Base-by-base conservation (phyloP, 1,284 basidiomycete genomes). In the Naganishia liquefaciens region DNA sequence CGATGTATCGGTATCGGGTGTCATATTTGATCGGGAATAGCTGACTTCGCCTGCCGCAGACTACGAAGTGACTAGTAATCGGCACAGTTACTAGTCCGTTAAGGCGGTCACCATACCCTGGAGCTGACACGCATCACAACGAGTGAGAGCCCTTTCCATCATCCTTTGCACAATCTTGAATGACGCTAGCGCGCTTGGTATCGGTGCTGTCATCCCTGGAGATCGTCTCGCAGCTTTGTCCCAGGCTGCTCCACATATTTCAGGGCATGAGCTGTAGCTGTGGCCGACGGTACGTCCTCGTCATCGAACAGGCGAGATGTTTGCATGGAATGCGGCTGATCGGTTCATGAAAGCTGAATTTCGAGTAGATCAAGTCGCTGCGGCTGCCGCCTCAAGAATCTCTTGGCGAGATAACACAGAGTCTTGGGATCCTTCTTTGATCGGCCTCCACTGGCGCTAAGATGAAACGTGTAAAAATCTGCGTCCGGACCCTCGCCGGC, bases 371-470 rank as follows among this genome's bases (percentile, higher is more conserved):
- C 33, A 37, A 11, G 19, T 44, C 23, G 19, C n/a, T 44, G 43
- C 23, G n/a, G 40, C 10, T 37, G 33, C 33, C 13, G 33, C 43
- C 7, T 23, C 15, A 44, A 44, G 15, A 23, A 7, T 44, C 43
- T 44, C 43, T 44, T 23, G 43, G 19, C 43, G 43, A 44, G 43
- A 44, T 44, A 19, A 44, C 23, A 23, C 43, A 44, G 23, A 13
- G 33, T 37, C 33, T 37, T 49, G 47, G 47, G 25, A 21, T 49
- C 25, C 21, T 49, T 49, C 47, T 49, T 15, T 49, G 47, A 21
- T 49, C 25, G 10, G 23, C 47, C 13, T 15, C 25, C 21, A 23
- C 23, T 19, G 15, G 23, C 43, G 43, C 19, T 44, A 19, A 23
- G 2, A 19, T 44, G 43, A 23, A 44, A 53, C 51, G 51, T 53